A percentile compares a stretch with the other conserved stretches of the same genome.
These are phyloP conservation scores for Leccinum laetum DNA, from an alignment of 1,284 basidiomycete species.

Conservation along the genomic window DNA sequence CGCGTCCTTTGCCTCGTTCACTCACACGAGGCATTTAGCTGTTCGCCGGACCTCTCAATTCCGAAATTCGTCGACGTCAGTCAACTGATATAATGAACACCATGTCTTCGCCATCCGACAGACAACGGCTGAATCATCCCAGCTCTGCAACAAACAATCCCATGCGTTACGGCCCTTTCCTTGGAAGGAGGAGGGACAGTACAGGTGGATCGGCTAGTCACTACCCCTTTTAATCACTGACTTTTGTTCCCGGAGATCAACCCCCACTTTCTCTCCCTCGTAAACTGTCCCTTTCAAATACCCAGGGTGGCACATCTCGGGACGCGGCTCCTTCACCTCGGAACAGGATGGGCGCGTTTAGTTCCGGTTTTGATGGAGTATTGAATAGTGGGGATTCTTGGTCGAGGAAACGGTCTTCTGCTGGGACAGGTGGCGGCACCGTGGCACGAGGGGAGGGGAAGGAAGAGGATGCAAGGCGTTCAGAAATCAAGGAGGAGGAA, in stretches of 20 bases:
- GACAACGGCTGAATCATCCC: conserved; percentile 55
- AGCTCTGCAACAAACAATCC: conserved; percentile 52
- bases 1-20: conserved; percentile 11
- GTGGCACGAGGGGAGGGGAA: conserved; percentile 40
- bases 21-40: conserved; percentile 49
- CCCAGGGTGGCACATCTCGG: conserved; percentile 54
- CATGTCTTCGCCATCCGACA: conserved; percentile 54
- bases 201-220: conserved; percentile 44
- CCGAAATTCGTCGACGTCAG: conserved; percentile 79
- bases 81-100: conserved; percentile 68
- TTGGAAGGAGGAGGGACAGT: conserved; percentile 64
- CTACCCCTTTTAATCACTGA: conserved; percentile 14
- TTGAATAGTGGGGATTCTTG: conserved; percentile 66
- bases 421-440: conserved; percentile 39
- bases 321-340: conserved; percentile 68
- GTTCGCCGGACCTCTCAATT: conserved; percentile 74
- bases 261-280: conserved; percentile 49
- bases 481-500: conserved; percentile 59
- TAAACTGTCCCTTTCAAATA: conserved; percentile 69
- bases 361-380: conserved; percentile 70
- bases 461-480: conserved; percentile 41
- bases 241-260: conserved; percentile 40
- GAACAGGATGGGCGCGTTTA: conserved; percentile 51
- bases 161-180: conserved; percentile 60
- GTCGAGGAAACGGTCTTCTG: conserved; percentile 61